These are phyloP conservation scores for Colletotrichum echinochloae DNA, from an alignment of 2,329 filamentous ascomycete species.

Conservation along the genomic window DNA sequence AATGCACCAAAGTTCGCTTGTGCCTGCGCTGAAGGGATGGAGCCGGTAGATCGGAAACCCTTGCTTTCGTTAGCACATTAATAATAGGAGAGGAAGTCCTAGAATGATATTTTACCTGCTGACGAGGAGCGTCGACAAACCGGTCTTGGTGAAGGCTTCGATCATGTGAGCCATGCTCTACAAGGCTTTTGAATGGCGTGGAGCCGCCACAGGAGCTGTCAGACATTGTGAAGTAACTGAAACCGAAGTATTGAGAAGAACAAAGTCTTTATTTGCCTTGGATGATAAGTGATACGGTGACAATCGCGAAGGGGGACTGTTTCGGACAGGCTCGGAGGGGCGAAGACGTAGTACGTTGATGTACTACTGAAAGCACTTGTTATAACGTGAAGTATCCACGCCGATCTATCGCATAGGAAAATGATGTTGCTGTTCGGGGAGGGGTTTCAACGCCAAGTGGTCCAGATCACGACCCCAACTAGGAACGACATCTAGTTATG, in stretches of 20 bases:
- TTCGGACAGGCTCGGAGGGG: neutral
- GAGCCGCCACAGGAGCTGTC: constrained; percentile 57
- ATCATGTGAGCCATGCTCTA: constrained; percentile 57
- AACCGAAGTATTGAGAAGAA: no score
- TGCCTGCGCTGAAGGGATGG: constrained; percentile 39
- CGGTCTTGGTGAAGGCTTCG: constrained; percentile 56
- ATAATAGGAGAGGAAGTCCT: neutral
- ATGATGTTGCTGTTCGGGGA: neutral
- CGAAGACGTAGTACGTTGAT: no score
- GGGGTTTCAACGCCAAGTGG: neutral
- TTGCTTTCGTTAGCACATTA: constrained; percentile 2
- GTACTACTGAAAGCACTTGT: no score
- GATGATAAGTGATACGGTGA: neutral
- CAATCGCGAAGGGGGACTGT: neutral
- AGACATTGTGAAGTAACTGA: constrained; percentile 48
- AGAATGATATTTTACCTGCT: constrained; percentile 4
- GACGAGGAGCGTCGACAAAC: constrained; percentile 43
- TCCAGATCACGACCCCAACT: neutral
- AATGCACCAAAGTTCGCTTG: constrained; percentile 53
- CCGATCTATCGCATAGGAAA: neutral
- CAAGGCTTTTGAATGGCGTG: constrained; percentile 57
- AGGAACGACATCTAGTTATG: neutral
- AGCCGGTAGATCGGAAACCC: constrained; percentile 25
- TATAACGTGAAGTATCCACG: neutral
- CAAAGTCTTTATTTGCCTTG: neutral